Conservation (phyloP, 2,329 filamentous ascomycete genomes). For the Alternaria incomplexa region DNA sequence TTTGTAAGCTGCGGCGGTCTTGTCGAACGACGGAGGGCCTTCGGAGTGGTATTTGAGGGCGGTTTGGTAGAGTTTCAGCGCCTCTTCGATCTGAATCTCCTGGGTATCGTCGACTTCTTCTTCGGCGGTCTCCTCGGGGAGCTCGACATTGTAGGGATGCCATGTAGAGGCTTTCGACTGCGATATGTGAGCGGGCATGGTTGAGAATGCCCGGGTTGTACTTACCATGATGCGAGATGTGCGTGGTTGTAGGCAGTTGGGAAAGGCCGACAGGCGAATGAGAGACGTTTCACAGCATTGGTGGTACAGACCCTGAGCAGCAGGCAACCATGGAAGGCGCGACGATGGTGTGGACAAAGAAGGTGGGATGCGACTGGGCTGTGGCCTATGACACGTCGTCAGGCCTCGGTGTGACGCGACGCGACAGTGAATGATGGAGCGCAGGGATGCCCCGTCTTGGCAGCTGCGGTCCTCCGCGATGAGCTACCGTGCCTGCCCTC, state of each 20-base stretch:
- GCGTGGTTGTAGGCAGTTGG: slow-evolving; percentile 8
- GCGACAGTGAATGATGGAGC: slow-evolving; percentile 15
- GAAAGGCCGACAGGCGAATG: slow-evolving; percentile 4
- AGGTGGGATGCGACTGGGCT: background rate
- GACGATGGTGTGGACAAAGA: background rate
- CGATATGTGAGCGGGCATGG: slow-evolving; percentile 10
- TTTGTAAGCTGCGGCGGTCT: slow-evolving; percentile 81
- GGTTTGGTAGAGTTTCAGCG: slow-evolving; percentile 89
- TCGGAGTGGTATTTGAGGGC: slow-evolving; percentile 92
- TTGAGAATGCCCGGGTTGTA: background rate
- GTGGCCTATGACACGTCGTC: background rate
- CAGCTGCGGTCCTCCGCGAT: slow-evolving; percentile 22
- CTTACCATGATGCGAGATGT: slow-evolving; percentile 28
- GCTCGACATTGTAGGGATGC: slow-evolving; percentile 90
- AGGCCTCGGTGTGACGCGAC: slow-evolving; percentile 16
- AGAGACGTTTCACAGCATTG: slow-evolving; percentile 14
- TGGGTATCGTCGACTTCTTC: slow-evolving; percentile 94
- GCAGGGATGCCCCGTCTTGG: slow-evolving; percentile 17
- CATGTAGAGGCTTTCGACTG: slow-evolving; percentile 60
- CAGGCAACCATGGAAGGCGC: slow-evolving; percentile 11
- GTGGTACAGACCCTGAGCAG: slow-evolving; percentile 1
- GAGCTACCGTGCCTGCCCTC: slow-evolving; percentile 26
- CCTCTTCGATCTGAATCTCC: slow-evolving; percentile 96
- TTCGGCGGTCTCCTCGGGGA: slow-evolving; percentile 85
- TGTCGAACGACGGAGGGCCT: slow-evolving; percentile 74